Base-by-base conservation (phyloP, 352 stramenopile genomes). In the Globisporangium okanoganense region DNA sequence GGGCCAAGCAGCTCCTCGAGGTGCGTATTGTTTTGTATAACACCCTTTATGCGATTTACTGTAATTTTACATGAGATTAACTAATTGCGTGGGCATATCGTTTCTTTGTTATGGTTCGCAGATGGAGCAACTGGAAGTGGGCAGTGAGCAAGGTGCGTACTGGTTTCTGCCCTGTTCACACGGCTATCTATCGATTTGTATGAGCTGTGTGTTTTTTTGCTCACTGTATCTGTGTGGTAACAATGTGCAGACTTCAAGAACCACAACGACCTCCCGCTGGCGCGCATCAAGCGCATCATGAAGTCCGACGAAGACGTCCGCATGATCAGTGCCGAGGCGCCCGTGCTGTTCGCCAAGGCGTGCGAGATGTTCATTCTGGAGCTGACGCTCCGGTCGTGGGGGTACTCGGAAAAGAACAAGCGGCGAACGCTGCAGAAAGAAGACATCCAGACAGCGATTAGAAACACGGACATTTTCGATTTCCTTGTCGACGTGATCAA, bases 291-390 rank as follows among this genome's bases (percentile, higher is more conserved):
- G 79, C 84, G 97, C 29, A 99, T 99, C 67, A 99, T 99, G 97
- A 99, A 99, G 82, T 98, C 89, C 41, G 97, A 99, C 69, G 96
- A 99, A 70, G 87, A 96, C 66, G 87, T 99, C 13, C 78, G 96
- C 36, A 99, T 99, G 97, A 99, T 99, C 72, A 98, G 89, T 62
- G 94, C 94, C 16, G 94, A 99, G 73, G 97, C 97, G 22, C 97
- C 97, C 2, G 97, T 99, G 31, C 76, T 99, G 35, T 99, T 99
- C 81, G 97, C 97, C 41, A 99, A 99, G 78, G 97, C 97, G 1
- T 99, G 97, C 59, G 97, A 99, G 81, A 97, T 99, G 78, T 99
- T 99, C 72, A 99, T 99, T 67, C 80, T 99, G 22, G 97, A 99
- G 79, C 90, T 99, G 49, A 99, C 95, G 45, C 83, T 99, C 57